Conservation (phyloP, 2,329 filamentous ascomycete genomes). For the Alternaria rosae region DNA sequence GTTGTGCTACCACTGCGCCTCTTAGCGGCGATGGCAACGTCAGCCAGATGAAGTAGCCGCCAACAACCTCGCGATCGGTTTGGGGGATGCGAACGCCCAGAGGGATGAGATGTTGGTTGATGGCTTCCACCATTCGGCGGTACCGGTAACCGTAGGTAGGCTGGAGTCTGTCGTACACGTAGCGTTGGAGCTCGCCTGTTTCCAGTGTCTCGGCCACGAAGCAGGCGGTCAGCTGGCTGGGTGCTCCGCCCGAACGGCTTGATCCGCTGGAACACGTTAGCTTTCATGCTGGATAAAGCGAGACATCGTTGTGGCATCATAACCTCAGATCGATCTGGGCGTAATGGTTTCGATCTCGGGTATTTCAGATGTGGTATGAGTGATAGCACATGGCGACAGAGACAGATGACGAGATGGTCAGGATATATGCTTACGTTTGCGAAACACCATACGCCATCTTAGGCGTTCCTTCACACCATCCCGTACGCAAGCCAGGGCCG, state of each 20-base stretch:
- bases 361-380: background rate
- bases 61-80: slow-evolving; percentile 62
- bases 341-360: background rate
- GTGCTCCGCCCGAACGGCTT: slow-evolving; percentile 65
- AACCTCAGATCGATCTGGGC: background rate
- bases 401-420: background rate
- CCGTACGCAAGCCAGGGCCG: slow-evolving; percentile 80
- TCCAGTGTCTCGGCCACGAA: slow-evolving; percentile 64
- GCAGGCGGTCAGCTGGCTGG: slow-evolving; percentile 66
- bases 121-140: slow-evolving; percentile 63
- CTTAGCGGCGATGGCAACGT: slow-evolving; percentile 64
- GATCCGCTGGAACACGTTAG: slow-evolving; percentile 58
- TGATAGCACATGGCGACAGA: background rate
- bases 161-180: slow-evolving; percentile 62
- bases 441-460: slow-evolving; percentile 67
- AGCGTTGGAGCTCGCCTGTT: slow-evolving; percentile 59
- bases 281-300: slow-evolving; percentile 12
- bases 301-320: slow-evolving; percentile 9
- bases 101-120: slow-evolving; percentile 67
- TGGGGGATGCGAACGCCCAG: slow-evolving; percentile 64
- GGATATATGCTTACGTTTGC: slow-evolving; percentile 60
- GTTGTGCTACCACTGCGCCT: slow-evolving; percentile 63
- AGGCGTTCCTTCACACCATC: slow-evolving; percentile 82
- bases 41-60: slow-evolving; percentile 89
- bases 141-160: slow-evolving; percentile 65